A percentile compares a stretch with the other conserved stretches of the same genome.
phyloP scores from a whole-genome alignment of 768 basidiomycete species.

The Suillus clintonianus region DNA sequence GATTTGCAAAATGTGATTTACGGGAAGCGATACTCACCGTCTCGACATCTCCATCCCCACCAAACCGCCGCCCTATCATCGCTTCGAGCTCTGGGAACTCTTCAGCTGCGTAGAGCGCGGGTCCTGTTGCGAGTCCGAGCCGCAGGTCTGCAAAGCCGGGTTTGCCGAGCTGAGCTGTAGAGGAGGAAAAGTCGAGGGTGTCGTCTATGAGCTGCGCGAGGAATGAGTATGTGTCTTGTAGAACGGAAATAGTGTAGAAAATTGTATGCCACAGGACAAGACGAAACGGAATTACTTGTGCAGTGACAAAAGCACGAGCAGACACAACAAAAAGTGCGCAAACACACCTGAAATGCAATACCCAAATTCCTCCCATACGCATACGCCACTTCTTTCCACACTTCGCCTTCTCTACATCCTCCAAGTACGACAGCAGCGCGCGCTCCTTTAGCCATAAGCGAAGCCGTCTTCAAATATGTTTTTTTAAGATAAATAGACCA shows the following conservation, averaged over 20 bases:
- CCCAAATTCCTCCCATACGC: constrained; percentile 89
- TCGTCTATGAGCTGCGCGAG: constrained; percentile 85
- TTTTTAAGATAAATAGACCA: constrained; percentile 87
- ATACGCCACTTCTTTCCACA: constrained; percentile 89
- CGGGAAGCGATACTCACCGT: constrained; percentile 46
- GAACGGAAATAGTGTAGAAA: neutral
- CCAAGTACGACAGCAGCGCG: constrained; percentile 87
- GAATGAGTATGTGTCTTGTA: neutral
- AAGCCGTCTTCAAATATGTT: constrained; percentile 92
- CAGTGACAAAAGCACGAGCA: neutral
- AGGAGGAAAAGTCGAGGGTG: constrained; percentile 88
- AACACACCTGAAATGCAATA: constrained; percentile 89
- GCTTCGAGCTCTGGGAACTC: constrained; percentile 75
- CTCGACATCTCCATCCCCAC: constrained; percentile 77
- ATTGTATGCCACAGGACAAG: neutral
- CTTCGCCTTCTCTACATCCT: constrained; percentile 72
- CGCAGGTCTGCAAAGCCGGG: constrained; percentile 80
- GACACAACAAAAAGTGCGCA: neutral
- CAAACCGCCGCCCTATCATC: constrained; percentile 80
- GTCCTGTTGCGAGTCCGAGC: constrained; percentile 83
- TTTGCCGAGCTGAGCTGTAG: constrained; percentile 76
- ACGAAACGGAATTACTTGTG: neutral
- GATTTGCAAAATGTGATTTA: neutral
- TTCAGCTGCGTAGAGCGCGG: constrained; percentile 84
- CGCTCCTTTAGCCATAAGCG: constrained; percentile 85